Evolutionary conservation across 192 early-diverging fungal species (phyloP).

Genomic region (Cetraspora pellucida): DNA sequence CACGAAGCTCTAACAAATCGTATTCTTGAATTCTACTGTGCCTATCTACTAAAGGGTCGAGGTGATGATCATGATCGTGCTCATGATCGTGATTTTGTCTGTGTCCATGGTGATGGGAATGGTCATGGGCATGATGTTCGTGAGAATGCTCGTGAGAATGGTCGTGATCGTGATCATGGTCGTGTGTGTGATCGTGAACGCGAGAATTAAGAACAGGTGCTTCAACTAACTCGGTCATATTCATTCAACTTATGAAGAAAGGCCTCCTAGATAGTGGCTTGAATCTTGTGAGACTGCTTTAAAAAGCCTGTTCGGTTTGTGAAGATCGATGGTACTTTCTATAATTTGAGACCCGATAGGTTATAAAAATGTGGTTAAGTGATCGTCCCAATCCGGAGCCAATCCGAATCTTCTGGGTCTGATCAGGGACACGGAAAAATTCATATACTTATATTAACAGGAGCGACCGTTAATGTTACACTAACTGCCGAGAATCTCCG

Average conservation of each 20-base stretch:
- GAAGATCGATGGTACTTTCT: no score
- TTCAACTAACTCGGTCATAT: not conserved
- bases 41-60: not conserved
- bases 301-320: no score
- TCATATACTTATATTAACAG: no score
- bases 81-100: not conserved
- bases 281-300: no score
- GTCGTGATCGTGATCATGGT: constrained; percentile 17
- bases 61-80: not conserved
- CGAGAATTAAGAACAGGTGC: not conserved
- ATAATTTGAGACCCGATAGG: no score
- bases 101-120: not conserved
- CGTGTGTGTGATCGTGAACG: constrained; percentile 19
- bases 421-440: no score
- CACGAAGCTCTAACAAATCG: constrained; percentile 24
- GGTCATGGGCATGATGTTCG: constrained; percentile 13
- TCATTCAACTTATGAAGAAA: not conserved
- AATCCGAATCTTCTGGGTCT: no score
- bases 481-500: no score
- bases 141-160: constrained; percentile 18
- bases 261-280: no score
- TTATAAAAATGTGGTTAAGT: no score
- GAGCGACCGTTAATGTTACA: no score
- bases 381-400: no score
- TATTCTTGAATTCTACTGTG: constrained; percentile 1